These are phyloP conservation scores for Phytophthora multivora DNA, from an alignment of 352 stramenopile species.

Conservation along the genomic window DNA sequence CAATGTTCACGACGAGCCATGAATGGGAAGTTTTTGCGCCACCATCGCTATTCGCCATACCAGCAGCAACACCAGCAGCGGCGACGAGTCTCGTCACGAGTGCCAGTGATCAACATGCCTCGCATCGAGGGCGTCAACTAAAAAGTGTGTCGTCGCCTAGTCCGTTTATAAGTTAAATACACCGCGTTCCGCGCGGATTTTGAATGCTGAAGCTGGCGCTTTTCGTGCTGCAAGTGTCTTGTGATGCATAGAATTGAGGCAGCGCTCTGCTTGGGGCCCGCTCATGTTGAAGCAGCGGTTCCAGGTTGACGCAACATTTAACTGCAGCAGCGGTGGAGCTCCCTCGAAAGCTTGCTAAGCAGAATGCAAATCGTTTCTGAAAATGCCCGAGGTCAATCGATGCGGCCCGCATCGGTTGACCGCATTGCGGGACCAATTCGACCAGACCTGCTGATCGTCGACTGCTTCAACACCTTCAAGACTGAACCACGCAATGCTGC, in stretches of 20 bases:
- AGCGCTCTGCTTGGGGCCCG: not conserved
- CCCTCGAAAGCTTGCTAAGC: constrained; percentile 9
- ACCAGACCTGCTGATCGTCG: constrained; percentile 1
- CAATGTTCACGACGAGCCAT: constrained; percentile 31
- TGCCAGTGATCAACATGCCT: constrained; percentile 59
- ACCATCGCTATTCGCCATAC: constrained; percentile 44
- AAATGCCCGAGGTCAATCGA: not conserved
- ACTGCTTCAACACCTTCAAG: constrained; percentile 6
- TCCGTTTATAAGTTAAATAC: constrained; percentile 25
- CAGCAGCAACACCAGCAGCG: constrained; percentile 31
- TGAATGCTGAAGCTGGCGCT: constrained; percentile 9
- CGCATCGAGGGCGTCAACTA: constrained; percentile 73
- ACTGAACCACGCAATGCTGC: constrained; percentile 3
- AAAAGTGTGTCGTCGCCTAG: constrained; percentile 8
- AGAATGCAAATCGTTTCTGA: constrained; percentile 6
- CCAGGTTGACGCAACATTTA: not conserved
- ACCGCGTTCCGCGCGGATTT: constrained; percentile 1
- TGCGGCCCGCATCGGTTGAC: no score
- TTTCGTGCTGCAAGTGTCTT: not conserved
- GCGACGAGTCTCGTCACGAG: constrained; percentile 53
- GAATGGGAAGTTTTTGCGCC: constrained; percentile 12
- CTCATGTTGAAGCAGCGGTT: not conserved
- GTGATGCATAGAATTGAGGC: not conserved
- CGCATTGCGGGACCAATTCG: not conserved
- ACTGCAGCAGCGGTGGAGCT: not conserved